Base-by-base conservation (phyloP, 1,139 yeast species). In the Wickerhamomyces sp. region DNA sequence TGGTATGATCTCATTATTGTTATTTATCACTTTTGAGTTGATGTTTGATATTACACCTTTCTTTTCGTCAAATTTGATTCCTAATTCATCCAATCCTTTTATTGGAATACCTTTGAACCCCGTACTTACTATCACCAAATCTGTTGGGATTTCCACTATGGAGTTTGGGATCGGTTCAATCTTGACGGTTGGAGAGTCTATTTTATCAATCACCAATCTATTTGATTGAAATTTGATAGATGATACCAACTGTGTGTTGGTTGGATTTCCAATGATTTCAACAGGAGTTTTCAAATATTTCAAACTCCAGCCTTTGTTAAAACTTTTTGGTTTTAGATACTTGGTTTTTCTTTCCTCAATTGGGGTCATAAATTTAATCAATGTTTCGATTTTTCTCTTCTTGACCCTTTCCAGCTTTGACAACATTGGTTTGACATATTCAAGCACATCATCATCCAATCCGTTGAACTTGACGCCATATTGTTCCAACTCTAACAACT, bases 81-180 rank as follows among this genome's bases (percentile, higher is more conserved):
- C 75, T 1, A 47, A 10, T 2, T 44, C 41, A 1, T 49, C 48
- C 7, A 53, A 36, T 5, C 86, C 94, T 1, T 61, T 58, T 15
- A 91, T 59, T 8, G 90, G 78, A 7, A 70, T 63, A 0, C 95
- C 91, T 55, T 78, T 76, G 66, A 90, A 93, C 0, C 99, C 99
- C 37, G 93, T 80, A 10, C 96, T 84, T 10, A 87, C 72, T 44
- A 93, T 82, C 0, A 85, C 83, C n/a, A 91, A 65, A 49, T 91
- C 94, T 35, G 82, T 44, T 26, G 43, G 30, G 11, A 43, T 39
- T 1, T 45, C 40, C 11, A 40, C 43, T 23, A 43, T 45, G 9
- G 27, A 13, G 9, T 34, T 40, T 7, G 48, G 39, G 3, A 55
- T 75, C 2, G 78, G 67, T 5, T 61, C 59, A 1, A 82, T 73